Conservation (phyloP, 2,329 filamentous ascomycete genomes). For the Fusarium setosum region DNA sequence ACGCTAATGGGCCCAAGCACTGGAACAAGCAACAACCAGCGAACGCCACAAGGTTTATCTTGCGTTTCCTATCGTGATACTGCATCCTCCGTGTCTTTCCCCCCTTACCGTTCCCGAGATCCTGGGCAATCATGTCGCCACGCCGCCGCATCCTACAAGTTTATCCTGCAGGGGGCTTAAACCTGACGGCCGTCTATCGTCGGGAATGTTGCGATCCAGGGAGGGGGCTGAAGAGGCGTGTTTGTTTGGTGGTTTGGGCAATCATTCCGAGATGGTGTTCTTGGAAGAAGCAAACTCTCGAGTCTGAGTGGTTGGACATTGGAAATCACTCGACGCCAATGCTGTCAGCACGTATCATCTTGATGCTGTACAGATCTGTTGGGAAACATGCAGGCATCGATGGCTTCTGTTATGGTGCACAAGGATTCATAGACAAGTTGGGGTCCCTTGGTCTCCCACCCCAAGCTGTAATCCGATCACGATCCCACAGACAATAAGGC, state of each 20-base stretch:
- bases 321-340: not conserved
- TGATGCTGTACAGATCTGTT: too few relatives aligned
- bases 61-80: not conserved
- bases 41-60: slow-evolving; percentile 8
- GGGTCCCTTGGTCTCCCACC: too few relatives aligned
- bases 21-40: not conserved
- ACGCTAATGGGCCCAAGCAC: not conserved
- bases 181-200: not conserved
- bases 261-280: not conserved
- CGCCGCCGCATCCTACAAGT: not conserved
- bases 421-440: too few relatives aligned
- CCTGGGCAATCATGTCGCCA: slow-evolving; percentile 3
- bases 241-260: not conserved
- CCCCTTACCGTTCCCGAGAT: not conserved
- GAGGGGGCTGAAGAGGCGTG: not conserved
- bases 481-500: not conserved
- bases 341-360: too few relatives aligned
- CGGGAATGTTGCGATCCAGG: not conserved
- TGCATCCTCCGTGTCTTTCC: not conserved
- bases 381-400: too few relatives aligned
- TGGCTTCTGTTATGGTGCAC: too few relatives aligned
- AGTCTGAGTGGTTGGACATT: not conserved
- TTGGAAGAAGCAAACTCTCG: not conserved
- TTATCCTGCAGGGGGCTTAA: not conserved
- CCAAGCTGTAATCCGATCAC: too few relatives aligned